Evolutionary conservation across 768 basidiomycete genomes (phyloP).

Genomic region (Termitomyces sp.): DNA sequence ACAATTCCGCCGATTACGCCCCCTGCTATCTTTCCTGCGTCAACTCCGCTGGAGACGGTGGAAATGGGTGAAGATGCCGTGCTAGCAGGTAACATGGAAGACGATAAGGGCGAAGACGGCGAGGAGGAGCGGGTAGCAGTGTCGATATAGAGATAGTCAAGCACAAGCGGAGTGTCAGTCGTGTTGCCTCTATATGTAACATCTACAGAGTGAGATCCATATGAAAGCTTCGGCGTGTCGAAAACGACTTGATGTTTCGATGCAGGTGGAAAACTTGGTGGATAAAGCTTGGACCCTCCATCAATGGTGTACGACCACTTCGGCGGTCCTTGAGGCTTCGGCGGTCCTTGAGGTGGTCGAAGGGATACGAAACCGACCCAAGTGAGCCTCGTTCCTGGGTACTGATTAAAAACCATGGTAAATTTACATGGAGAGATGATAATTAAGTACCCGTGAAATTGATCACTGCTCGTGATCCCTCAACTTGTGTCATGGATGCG

Average conservation of each 20-base stretch:
- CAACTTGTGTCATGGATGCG: not conserved
- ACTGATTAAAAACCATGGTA: not conserved
- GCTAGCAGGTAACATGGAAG: too few species aligned
- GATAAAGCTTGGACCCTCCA: conserved; percentile 16
- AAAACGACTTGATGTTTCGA: too few species aligned
- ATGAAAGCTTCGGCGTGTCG: too few species aligned
- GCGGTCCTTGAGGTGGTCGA: conserved; percentile 9
- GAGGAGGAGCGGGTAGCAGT: too few species aligned
- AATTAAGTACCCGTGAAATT: conserved; percentile 8
- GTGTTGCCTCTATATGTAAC: too few species aligned
- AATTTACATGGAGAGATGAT: not conserved
- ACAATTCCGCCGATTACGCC: not conserved
- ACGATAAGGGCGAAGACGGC: too few species aligned
- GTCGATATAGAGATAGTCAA: too few species aligned
- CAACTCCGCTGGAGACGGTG: too few species aligned
- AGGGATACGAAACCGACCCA: conserved; percentile 22
- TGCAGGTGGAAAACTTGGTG: conserved; percentile 13
- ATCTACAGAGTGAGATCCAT: too few species aligned
- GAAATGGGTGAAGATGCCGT: too few species aligned
- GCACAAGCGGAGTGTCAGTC: too few species aligned
- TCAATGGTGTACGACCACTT: conserved; percentile 26
- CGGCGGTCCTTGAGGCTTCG: conserved; percentile 6
- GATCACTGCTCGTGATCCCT: conserved; percentile 1
- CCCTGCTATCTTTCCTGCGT: not conserved
- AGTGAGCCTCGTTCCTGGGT: conserved; percentile 23